Evolutionary conservation across 805 yeast genomes (phyloP).

Genomic region (Saturnispora halmiae): DNA sequence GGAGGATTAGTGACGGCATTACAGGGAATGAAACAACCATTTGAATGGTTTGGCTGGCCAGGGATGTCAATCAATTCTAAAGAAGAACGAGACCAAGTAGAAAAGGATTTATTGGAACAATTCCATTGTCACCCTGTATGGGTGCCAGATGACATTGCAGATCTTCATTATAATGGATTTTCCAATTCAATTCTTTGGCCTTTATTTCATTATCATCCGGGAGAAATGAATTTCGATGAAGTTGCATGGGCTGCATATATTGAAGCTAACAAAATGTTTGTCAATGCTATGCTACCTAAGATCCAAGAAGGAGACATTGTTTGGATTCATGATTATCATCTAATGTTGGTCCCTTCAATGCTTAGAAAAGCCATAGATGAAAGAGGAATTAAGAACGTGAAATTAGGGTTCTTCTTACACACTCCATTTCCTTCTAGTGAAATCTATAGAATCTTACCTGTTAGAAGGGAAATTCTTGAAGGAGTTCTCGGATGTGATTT

Average conservation of each 20-base stretch:
- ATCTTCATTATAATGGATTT: constrained; percentile 93
- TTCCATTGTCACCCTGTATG: constrained; percentile 89
- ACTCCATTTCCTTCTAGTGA: constrained; percentile 98
- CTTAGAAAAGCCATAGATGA: constrained; percentile 52
- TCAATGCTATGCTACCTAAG: constrained; percentile 57
- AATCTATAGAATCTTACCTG: constrained; percentile 91
- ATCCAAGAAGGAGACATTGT: constrained; percentile 78
- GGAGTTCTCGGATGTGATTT: constrained; percentile 93
- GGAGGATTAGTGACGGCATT: constrained; percentile 97
- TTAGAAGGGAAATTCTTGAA: constrained; percentile 78
- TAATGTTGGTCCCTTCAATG: constrained; percentile 91
- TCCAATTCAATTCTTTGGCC: constrained; percentile 96
- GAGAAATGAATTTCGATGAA: constrained; percentile 97
- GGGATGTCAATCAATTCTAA: constrained; percentile 76
- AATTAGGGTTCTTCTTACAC: constrained; percentile 88
- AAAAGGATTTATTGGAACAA: constrained; percentile 58
- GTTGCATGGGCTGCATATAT: constrained; percentile 96
- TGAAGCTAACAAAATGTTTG: constrained; percentile 81
- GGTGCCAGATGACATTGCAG: constrained; percentile 82
- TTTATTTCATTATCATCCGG: constrained; percentile 95
- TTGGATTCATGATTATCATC: constrained; percentile 97
- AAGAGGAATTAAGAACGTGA: constrained; percentile 44
- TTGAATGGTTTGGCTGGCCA: constrained; percentile 99
- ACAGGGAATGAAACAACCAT: constrained; percentile 81
- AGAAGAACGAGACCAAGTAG: constrained; percentile 56